Percentiles rank a stretch among this genome's conserved stretches.
Conservation (phyloP, 495 filamentous ascomycete genomes). For the Podospora comata region DNA sequence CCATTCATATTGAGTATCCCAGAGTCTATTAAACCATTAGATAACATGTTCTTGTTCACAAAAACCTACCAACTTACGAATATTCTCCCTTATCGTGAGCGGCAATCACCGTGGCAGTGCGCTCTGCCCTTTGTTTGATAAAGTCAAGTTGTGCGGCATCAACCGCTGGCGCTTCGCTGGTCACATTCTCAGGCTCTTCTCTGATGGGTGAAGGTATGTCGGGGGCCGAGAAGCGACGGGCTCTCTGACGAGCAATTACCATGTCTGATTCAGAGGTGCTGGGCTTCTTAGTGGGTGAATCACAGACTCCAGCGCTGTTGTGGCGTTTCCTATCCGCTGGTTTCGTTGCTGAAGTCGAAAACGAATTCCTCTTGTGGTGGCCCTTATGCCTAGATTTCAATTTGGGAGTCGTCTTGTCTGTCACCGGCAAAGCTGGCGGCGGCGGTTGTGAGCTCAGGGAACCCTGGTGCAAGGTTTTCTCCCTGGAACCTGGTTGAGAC, state of each 20-base stretch:
- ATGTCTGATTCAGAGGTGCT: neutral
- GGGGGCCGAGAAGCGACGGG: neutral
- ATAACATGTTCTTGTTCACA: neutral
- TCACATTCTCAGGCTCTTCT: neutral
- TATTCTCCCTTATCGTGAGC: slow-evolving; percentile 12
- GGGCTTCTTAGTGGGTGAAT: neutral
- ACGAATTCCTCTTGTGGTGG: neutral
- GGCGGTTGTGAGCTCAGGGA: neutral
- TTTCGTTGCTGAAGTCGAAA: neutral
- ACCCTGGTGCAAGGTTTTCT: neutral
- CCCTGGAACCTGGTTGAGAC: slow-evolving; percentile 6
- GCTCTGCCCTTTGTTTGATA: neutral
- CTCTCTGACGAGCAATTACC: neutral
- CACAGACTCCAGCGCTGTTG: slow-evolving; percentile 2
- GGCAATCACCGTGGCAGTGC: slow-evolving; percentile 2
- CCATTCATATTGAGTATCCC: slow-evolving; percentile 19
- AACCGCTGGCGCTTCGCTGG: neutral
- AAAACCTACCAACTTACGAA: slow-evolving; percentile 10
- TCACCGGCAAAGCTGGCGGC: neutral
- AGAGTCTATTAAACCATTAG: slow-evolving; percentile 15
- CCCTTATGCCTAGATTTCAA: neutral
- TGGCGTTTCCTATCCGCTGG: neutral
- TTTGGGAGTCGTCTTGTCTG: slow-evolving; percentile 3
- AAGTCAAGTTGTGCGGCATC: slow-evolving; percentile 1
- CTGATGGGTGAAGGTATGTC: neutral